These are phyloP conservation scores for Neonectria sp. DNA, from an alignment of 2,329 filamentous ascomycete species.

Conservation along the genomic window DNA sequence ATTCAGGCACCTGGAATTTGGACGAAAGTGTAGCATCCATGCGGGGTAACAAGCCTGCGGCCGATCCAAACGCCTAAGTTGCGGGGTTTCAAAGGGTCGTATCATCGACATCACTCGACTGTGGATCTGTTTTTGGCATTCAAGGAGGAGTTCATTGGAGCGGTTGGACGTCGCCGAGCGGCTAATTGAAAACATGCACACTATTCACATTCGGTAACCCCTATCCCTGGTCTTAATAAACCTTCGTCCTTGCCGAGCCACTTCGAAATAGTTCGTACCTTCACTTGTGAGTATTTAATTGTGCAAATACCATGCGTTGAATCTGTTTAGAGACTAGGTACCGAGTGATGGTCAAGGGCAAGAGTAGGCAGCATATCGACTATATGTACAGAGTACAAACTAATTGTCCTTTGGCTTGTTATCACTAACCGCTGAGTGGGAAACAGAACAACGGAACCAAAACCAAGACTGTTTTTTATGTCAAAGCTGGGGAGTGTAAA, in stretches of 20 bases:
- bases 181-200: slow-evolving; percentile 4
- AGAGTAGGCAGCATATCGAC: too few species aligned
- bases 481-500: neutral
- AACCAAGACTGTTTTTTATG: neutral
- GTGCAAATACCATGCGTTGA: neutral
- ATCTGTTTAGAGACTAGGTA: neutral
- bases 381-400: too few species aligned
- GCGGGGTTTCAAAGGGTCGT: neutral
- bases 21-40: neutral
- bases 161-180: neutral
- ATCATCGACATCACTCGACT: slow-evolving; percentile 3
- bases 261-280: neutral
- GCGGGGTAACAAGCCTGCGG: neutral
- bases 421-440: too few species aligned
- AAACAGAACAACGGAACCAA: neutral
- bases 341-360: too few species aligned
- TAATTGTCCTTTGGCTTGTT: too few species aligned
- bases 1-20: neutral
- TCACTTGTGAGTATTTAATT: neutral
- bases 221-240: neutral
- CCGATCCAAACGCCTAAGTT: neutral
- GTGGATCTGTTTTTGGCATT: slow-evolving; percentile 3
- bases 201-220: neutral
- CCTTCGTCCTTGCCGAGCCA: neutral
- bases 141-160: neutral